Evolutionary conservation across 495 filamentous ascomycete genomes (phyloP).

Genomic region (Aspergillus sclerotiicarbonarius): DNA sequence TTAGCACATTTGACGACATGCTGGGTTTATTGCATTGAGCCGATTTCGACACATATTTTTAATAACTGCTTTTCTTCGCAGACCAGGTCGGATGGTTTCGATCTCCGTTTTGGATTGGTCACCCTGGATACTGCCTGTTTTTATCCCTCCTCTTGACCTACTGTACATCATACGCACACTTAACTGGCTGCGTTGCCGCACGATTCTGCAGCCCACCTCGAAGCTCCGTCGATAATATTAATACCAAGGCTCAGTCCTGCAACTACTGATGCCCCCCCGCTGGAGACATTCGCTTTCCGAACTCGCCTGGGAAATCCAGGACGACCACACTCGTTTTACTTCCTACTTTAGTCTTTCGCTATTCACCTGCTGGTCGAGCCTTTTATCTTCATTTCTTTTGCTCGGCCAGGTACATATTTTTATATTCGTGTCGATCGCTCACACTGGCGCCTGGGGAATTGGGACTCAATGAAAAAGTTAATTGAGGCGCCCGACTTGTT

Average conservation of each 20-base stretch:
- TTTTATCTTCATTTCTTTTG: constrained; percentile 29
- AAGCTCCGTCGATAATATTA: constrained; percentile 47
- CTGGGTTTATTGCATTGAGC: constrained; percentile 47
- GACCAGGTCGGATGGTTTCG: constrained; percentile 14
- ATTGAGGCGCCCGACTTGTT: constrained; percentile 31
- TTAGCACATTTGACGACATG: constrained; percentile 42
- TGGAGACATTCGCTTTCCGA: constrained; percentile 48
- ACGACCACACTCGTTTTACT: constrained; percentile 26
- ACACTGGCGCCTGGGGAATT: constrained; percentile 43
- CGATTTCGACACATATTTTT: constrained; percentile 46
- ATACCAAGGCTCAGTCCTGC: constrained; percentile 33
- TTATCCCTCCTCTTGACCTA: constrained; percentile 4
- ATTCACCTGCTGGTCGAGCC: constrained; percentile 36
- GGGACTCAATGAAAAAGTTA: constrained; percentile 33
- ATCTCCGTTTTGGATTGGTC: constrained; percentile 9
- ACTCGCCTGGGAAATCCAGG: constrained; percentile 17
- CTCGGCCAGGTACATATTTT: constrained; percentile 40
- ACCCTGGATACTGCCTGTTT: constrained; percentile 3
- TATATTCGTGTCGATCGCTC: constrained; percentile 50
- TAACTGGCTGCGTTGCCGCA: constrained; percentile 10
- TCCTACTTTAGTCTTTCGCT: constrained; percentile 44
- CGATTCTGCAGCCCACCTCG: constrained; percentile 4
- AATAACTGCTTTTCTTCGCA: constrained; percentile 28
- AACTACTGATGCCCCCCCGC: constrained; percentile 24
- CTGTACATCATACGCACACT: constrained; percentile 33